Conservation (phyloP, 108 stramenopile species). For the Cyclotella cryptica region DNA sequence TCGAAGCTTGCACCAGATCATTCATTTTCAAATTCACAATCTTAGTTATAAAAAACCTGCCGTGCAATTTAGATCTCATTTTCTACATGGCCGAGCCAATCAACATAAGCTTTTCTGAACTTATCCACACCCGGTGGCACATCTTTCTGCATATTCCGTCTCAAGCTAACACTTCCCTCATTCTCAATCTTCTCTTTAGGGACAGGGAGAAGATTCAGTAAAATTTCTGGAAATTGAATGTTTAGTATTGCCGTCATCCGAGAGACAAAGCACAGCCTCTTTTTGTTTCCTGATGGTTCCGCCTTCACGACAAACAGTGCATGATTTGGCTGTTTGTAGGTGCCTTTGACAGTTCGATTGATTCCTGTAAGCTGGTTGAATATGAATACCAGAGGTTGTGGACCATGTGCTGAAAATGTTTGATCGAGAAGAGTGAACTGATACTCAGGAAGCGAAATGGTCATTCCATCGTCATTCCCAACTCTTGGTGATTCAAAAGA, state of each 20-base stretch:
- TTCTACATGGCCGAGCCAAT: neutral
- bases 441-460: neutral
- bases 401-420: slow-evolving; percentile 1
- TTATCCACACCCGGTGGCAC: neutral
- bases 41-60: too few relatives aligned
- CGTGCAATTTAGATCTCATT: neutral
- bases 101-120: slow-evolving; percentile 9
- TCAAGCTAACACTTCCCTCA: slow-evolving; percentile 7
- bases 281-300: neutral
- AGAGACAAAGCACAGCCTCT: neutral
- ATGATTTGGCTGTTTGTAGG: slow-evolving; percentile 1
- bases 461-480: neutral
- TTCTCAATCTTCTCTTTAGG: slow-evolving; percentile 6
- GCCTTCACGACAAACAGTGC: neutral
- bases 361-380: slow-evolving; percentile 6
- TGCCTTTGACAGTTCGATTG: neutral
- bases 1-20: too few relatives aligned
- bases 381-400: neutral
- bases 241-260: slow-evolving; percentile 1
- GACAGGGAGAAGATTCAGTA: neutral
- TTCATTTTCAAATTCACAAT: too few relatives aligned
- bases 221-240: neutral
- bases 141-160: neutral
- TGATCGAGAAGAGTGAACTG: slow-evolving; percentile 7
- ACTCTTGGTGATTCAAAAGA: neutral